Evolutionary conservation across 2,329 filamentous ascomycete genomes (phyloP).

Genomic region (Hymenoscyphus occultus): DNA sequence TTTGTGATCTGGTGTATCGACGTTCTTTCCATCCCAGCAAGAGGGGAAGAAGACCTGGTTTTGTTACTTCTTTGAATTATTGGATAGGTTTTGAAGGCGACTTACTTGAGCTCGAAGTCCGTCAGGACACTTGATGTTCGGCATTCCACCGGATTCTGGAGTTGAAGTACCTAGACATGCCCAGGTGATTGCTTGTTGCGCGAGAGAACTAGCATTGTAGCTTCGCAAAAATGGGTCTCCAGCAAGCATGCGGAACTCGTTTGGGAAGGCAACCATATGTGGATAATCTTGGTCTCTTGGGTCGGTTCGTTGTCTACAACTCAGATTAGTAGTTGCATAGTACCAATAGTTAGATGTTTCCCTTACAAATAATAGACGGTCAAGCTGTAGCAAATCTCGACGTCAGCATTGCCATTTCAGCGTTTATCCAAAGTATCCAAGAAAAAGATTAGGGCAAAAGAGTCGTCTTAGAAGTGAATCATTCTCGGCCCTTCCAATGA

Average conservation of each 20-base stretch:
- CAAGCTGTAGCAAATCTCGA: slow-evolving; percentile 22
- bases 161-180: slow-evolving; percentile 50
- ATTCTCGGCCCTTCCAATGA: too few species aligned
- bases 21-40: slow-evolving; percentile 60
- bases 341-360: slow-evolving; percentile 5
- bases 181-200: slow-evolving; percentile 50
- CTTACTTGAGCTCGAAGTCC: slow-evolving; percentile 50
- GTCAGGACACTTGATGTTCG: slow-evolving; percentile 51
- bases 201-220: slow-evolving; percentile 44
- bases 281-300: slow-evolving; percentile 39
- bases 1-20: slow-evolving; percentile 54
- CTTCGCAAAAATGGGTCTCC: slow-evolving; percentile 54
- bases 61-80: background rate
- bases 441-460: too few species aligned
- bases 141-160: slow-evolving; percentile 50
- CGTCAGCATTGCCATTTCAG: too few species aligned
- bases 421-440: too few species aligned
- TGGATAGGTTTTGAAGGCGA: too few species aligned
- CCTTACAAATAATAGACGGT: slow-evolving; percentile 56
- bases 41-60: slow-evolving; percentile 47
- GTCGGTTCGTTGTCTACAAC: slow-evolving; percentile 41
- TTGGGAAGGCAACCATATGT: slow-evolving; percentile 56
- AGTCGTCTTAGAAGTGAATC: too few species aligned
- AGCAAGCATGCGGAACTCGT: slow-evolving; percentile 63
- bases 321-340: background rate